Conservation (phyloP, 202 grass and related monocot species). For the Musa balbisiana region DNA sequence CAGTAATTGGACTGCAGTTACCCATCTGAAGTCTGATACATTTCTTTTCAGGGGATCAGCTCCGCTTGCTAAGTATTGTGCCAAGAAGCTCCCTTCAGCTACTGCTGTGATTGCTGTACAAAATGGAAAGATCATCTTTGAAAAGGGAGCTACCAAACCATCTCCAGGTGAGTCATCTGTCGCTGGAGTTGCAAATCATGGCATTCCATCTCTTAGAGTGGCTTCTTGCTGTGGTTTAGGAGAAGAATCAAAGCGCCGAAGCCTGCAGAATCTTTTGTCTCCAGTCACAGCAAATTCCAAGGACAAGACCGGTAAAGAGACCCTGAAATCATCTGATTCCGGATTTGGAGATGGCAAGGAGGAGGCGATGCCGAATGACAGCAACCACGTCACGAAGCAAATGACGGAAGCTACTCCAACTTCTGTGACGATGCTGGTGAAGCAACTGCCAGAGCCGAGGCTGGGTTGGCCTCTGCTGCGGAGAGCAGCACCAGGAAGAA, state of each 20-base stretch:
- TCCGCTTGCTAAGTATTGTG: slow-evolving; percentile 75
- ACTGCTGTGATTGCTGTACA: slow-evolving; percentile 66
- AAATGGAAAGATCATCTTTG: slow-evolving; percentile 67
- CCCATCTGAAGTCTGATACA: slow-evolving; percentile 30
- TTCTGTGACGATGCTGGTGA: slow-evolving; percentile 21
- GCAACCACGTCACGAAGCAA: neutral
- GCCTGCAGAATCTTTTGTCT: slow-evolving; percentile 23
- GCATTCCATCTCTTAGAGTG: neutral
- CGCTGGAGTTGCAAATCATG: neutral
- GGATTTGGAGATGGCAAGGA: neutral
- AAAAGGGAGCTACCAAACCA: slow-evolving; percentile 42
- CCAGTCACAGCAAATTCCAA: slow-evolving; percentile 48
- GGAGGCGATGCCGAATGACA: neutral
- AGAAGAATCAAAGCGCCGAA: slow-evolving; percentile 48
- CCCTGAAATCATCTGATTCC: neutral
- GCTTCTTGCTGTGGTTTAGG: slow-evolving; percentile 17
- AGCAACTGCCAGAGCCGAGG: slow-evolving; percentile 20
- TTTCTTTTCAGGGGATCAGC: slow-evolving; percentile 43
- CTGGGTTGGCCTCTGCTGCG: slow-evolving; percentile 89
- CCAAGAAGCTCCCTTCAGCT: slow-evolving; percentile 76
- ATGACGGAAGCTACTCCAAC: neutral
- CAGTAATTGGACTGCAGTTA: neutral
- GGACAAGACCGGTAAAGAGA: neutral
- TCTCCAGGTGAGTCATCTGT: slow-evolving; percentile 38
- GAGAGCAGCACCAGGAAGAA: slow-evolving; percentile 9